A percentile compares a stretch with the other conserved stretches of the same genome.
phyloP scores from a whole-genome alignment of 2,329 filamentous ascomycete species.

The Lecanicillium sp. region DNA sequence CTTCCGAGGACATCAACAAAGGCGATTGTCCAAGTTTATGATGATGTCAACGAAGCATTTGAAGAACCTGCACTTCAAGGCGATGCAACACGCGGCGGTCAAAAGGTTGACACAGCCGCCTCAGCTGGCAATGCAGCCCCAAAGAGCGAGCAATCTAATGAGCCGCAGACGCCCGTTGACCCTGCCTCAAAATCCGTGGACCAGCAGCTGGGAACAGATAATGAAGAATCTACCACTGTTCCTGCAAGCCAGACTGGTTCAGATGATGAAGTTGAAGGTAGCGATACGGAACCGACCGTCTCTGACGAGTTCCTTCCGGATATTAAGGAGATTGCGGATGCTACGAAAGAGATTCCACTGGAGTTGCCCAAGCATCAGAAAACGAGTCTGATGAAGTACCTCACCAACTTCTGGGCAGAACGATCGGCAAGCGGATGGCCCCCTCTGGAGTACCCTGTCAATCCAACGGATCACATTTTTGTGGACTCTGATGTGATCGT shows the following conservation, averaged over 20 bases:
- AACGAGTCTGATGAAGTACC: slow-evolving; percentile 85
- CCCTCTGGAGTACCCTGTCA: slow-evolving; percentile 84
- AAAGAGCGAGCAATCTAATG: slow-evolving; percentile 13
- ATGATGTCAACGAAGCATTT: slow-evolving; percentile 86
- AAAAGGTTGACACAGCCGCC: slow-evolving; percentile 11
- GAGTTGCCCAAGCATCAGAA: slow-evolving; percentile 90
- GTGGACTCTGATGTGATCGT: slow-evolving; percentile 96
- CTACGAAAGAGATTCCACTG: slow-evolving; percentile 50
- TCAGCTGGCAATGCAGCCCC: background rate
- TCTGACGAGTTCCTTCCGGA: slow-evolving; percentile 60
- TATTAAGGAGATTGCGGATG: slow-evolving; percentile 54
- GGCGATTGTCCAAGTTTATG: slow-evolving; percentile 92
- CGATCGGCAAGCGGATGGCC: slow-evolving; percentile 93
- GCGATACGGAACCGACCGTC: slow-evolving; percentile 63
- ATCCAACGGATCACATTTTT: slow-evolving; percentile 85
- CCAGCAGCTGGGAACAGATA: slow-evolving; percentile 17
- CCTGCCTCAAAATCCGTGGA: slow-evolving; percentile 15
- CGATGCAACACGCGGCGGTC: slow-evolving; percentile 35
- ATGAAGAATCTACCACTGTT: slow-evolving; percentile 19
- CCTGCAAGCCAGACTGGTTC: slow-evolving; percentile 47
- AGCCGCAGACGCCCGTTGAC: slow-evolving; percentile 15
- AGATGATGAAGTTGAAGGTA: slow-evolving; percentile 59
- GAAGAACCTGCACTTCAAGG: slow-evolving; percentile 64
- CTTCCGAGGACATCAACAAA: slow-evolving; percentile 83
- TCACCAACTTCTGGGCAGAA: slow-evolving; percentile 98